Evolutionary conservation across 371 early-diverging fungal genomes (phyloP), one percentile per base, ranked within the genome.

Genomic region (Mortierella sp.): DNA sequence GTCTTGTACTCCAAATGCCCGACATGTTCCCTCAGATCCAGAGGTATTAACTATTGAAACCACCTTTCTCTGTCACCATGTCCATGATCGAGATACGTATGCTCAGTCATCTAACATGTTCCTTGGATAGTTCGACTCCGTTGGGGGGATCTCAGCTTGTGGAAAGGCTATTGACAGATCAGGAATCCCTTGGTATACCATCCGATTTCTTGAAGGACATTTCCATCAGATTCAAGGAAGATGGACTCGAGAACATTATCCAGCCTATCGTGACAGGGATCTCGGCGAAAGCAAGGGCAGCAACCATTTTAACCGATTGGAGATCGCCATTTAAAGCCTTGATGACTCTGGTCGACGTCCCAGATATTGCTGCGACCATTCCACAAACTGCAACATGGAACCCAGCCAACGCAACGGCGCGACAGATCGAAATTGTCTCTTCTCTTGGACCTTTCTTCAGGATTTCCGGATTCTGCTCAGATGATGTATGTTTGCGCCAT

Each of bases 11-110:
- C 29, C 94, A 91, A 57, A 86, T 94, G 79, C 92, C 93, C 14
- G 95, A 92, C 37, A 94, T 93, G 90, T 96, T 96, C 62, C 90
- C 95, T n/a, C 94, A 93, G 60, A 43, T 80, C 2, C 82, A 86
- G 13, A 84, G 67, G 91, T 90, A 76, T 39, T 80, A 66, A 66
- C 22, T n/a, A n/a, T n/a, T n/a, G n/a, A n/a, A n/a, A n/a, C n/a
- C n/a, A n/a, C n/a, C n/a, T n/a, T n/a, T n/a, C n/a, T n/a, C n/a
- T n/a, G n/a, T n/a, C n/a, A n/a, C n/a, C n/a, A n/a, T n/a, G n/a
- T n/a, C n/a, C n/a, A n/a, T n/a, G n/a, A n/a, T n/a, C n/a, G n/a
- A n/a, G n/a, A n/a, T n/a, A n/a, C n/a, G n/a, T n/a, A n/a, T n/a
- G n/a, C n/a, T n/a, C n/a, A n/a, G n/a, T n/a, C n/a, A n/a, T n/a